These are phyloP conservation scores for Leishmania aethiopica DNA, from an alignment of 208 protist genomes.

Conservation along the genomic window DNA sequence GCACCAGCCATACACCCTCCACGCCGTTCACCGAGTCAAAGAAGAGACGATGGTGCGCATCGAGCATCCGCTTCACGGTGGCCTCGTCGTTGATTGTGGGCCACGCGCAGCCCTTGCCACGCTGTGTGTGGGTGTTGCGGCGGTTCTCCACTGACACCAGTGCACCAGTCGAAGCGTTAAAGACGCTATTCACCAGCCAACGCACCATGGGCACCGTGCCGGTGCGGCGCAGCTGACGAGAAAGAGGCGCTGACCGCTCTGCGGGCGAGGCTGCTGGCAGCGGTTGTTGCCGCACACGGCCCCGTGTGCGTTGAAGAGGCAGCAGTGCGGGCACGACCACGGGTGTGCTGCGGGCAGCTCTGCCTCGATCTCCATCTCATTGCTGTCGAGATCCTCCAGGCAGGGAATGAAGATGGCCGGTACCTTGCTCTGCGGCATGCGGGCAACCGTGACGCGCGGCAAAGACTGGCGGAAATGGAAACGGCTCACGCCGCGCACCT, in stretches of 20 bases:
- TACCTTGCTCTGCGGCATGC: constrained; percentile 40
- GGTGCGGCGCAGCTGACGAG: constrained; percentile 75
- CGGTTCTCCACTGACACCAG: constrained; percentile 74
- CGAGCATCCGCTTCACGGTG: constrained; percentile 43
- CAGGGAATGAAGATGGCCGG: constrained; percentile 73
- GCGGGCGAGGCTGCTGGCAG: constrained; percentile 5
- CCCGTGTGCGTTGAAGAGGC: constrained; percentile 23
- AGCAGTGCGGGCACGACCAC: constrained; percentile 36
- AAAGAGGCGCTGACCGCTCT: constrained; percentile 49
- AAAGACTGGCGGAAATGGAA: constrained; percentile 50
- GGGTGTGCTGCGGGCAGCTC: constrained; percentile 21
- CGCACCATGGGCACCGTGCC: constrained; percentile 74
- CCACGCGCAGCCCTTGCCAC: constrained; percentile 83
- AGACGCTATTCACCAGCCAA: constrained; percentile 67
- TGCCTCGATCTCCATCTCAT: constrained; percentile 44
- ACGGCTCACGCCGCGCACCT: constrained; percentile 50
- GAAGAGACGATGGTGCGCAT: constrained; percentile 69
- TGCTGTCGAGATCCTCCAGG: constrained; percentile 62
- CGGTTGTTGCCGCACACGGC: background rate
- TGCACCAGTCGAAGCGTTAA: constrained; percentile 39
- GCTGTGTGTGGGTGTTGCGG: constrained; percentile 50
- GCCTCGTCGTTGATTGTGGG: constrained; percentile 43
- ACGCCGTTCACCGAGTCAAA: constrained; percentile 58
- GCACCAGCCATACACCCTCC: constrained; percentile 70
- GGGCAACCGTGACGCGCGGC: constrained; percentile 43